Percentiles rank a stretch among this genome's conserved stretches.
Evolutionary conservation across 352 stramenopile genomes (phyloP).

Genomic region (Pythium utonaiense): DNA sequence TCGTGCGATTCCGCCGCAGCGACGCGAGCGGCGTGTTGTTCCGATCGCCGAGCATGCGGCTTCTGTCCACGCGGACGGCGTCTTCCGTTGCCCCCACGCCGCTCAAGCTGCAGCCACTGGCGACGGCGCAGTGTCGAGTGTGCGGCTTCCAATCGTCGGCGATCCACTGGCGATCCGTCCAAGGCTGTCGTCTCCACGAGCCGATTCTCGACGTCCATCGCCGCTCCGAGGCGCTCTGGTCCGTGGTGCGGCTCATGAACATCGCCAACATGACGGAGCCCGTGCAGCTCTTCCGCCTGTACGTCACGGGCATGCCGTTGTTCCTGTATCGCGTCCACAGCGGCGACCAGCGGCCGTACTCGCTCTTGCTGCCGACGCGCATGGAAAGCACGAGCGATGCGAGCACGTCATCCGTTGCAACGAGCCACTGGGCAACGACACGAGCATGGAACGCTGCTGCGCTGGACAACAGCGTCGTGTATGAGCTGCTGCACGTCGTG

Average conservation of each 20-base stretch:
- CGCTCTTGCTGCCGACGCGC: conserved; percentile 1
- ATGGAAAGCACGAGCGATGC: background rate
- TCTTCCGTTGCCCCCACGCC: background rate
- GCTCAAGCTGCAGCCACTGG: background rate
- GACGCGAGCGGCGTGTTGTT: too few relatives aligned
- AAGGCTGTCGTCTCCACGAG: conserved; percentile 19
- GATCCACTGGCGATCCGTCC: conserved; percentile 18
- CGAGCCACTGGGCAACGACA: background rate
- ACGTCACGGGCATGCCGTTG: conserved; percentile 12
- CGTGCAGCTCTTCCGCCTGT: conserved; percentile 21
- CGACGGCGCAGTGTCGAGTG: conserved; percentile 1
- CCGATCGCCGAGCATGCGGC: too few relatives aligned
- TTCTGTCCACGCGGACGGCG: too few relatives aligned
- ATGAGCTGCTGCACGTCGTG: conserved; percentile 1
- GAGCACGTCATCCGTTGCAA: background rate
- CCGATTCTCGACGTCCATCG: conserved; percentile 14
- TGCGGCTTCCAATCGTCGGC: conserved; percentile 14
- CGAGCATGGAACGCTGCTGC: background rate
- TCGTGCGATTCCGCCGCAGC: background rate
- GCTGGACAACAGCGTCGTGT: background rate
- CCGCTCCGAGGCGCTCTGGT: conserved; percentile 24
- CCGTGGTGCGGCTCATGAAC: conserved; percentile 30
- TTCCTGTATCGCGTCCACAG: conserved; percentile 26
- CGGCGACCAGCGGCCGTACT: background rate
- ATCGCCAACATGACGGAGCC: conserved; percentile 32